Base-by-base conservation (phyloP, 192 early-diverging fungal genomes). In the Coemansia sp. region DNA sequence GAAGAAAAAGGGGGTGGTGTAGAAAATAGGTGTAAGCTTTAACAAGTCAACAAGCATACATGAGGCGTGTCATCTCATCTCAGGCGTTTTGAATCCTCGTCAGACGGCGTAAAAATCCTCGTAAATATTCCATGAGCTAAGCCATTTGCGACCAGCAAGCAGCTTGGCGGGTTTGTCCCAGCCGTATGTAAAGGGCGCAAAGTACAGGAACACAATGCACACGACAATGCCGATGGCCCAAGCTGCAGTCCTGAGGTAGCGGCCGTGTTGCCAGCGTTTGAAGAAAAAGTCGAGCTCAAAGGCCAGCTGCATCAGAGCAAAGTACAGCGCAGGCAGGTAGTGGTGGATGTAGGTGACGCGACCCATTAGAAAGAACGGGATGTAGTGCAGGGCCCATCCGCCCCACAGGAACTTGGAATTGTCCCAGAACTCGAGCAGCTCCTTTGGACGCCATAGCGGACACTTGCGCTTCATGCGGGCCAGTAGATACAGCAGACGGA, bases 321-420 rank as follows among this genome's bases (percentile, higher is more conserved):
- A 91, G 52, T 96, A 90, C 41, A 90, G 87, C 6, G 91, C 88
- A 2, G 95, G 95, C 57, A 98, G 79, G 75, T 98, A 98, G 82
- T 98, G 96, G 83, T 98, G 96, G 65, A 98, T 73, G 77, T 97
- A 98, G 7, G 95, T 85, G 58, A 91, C 88, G 43, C 96, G 89
- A 21, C 93, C 95, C 92, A 95, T 94, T 48, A 94, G 64, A 74
- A 92, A 96, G 85, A 97, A 97, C 41, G 96, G 95, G 10, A 93
- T 40, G 75, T 93, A 98, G 77, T 98, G 96, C 63, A 96, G 75
- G 18, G 82, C 68, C 91, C 93, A 98, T 32, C 86, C 90, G 49
- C 94, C 68, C 65, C 91, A 89, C 69, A 97, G 86, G 85, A 96
- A 96, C 41, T 93, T 93, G 40, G 85, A 84, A 19, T 82, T 82